Evolutionary conservation across 2,329 filamentous ascomycete species (phyloP).

Genomic region (Fusarium albosuccineum): DNA sequence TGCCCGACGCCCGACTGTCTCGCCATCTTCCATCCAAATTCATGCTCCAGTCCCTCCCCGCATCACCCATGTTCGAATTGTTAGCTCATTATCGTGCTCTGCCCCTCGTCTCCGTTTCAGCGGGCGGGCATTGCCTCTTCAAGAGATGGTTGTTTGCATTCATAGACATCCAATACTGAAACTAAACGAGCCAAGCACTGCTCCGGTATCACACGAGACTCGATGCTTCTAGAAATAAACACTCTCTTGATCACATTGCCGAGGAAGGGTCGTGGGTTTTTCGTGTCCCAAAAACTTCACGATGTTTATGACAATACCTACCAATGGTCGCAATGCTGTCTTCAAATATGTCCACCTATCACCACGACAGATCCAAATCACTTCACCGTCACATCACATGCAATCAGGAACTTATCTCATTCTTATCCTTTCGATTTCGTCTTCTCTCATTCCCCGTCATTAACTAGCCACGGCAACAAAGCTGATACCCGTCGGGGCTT

Average conservation of each 20-base stretch:
- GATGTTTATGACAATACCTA: no score
- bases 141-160: slow-evolving; percentile 4
- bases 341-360: no score
- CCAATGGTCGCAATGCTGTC: no score
- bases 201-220: not conserved
- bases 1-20: slow-evolving; percentile 1
- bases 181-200: not conserved
- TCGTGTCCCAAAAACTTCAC: no score
- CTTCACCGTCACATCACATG: not conserved
- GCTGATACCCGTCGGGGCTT: slow-evolving; percentile 6
- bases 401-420: slow-evolving; percentile 18
- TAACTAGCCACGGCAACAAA: slow-evolving; percentile 24
- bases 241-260: no score
- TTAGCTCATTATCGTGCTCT: not conserved
- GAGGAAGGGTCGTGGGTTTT: no score
- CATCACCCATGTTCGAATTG: slow-evolving; percentile 4
- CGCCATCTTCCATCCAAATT: slow-evolving; percentile 4
- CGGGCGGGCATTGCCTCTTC: not conserved
- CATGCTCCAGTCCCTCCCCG: slow-evolving; percentile 6
- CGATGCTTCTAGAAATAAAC: not conserved
- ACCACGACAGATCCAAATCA: no score
- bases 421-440: slow-evolving; percentile 28
- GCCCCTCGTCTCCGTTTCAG: not conserved
- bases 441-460: slow-evolving; percentile 34
- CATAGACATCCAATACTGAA: not conserved